phyloP scores from a whole-genome alignment of 139 green algal species.

The Chlorella sp. region DNA sequence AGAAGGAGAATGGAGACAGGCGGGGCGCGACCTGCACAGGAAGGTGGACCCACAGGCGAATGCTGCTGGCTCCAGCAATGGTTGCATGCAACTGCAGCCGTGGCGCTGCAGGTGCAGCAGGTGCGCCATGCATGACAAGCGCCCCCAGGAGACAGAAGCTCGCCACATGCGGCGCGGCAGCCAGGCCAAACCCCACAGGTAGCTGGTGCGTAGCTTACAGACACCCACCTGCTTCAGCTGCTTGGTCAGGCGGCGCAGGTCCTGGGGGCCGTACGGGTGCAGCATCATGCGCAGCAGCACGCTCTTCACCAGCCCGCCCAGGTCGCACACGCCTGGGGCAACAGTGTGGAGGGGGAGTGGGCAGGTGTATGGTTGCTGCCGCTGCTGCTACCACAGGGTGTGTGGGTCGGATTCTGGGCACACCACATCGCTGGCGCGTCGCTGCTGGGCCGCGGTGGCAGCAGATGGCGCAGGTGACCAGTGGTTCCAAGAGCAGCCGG shows the following conservation, averaged over 20 bases:
- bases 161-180: too few relatives aligned
- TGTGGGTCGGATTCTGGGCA: too few relatives aligned
- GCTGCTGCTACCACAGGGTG: too few relatives aligned
- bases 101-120: too few relatives aligned
- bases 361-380: too few relatives aligned
- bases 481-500: not conserved
- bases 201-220: too few relatives aligned
- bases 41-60: not conserved
- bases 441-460: too few relatives aligned
- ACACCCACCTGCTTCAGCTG: slow-evolving; percentile 8
- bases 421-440: too few relatives aligned
- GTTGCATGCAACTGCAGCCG: too few relatives aligned
- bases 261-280: not conserved
- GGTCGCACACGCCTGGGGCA: slow-evolving; percentile 8
- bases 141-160: too few relatives aligned
- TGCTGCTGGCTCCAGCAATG: not conserved
- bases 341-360: not conserved
- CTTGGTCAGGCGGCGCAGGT: slow-evolving; percentile 7
- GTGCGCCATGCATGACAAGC: too few relatives aligned
- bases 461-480: not conserved
- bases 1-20: slow-evolving; percentile 28
- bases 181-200: too few relatives aligned
- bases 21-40: not conserved
- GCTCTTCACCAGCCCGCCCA: slow-evolving; percentile 24
- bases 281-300: slow-evolving; percentile 36